Evolutionary conservation across 1,139 yeast species (phyloP), one percentile per base, ranked within the genome.

Genomic region (Blastobotrys persicus): DNA sequence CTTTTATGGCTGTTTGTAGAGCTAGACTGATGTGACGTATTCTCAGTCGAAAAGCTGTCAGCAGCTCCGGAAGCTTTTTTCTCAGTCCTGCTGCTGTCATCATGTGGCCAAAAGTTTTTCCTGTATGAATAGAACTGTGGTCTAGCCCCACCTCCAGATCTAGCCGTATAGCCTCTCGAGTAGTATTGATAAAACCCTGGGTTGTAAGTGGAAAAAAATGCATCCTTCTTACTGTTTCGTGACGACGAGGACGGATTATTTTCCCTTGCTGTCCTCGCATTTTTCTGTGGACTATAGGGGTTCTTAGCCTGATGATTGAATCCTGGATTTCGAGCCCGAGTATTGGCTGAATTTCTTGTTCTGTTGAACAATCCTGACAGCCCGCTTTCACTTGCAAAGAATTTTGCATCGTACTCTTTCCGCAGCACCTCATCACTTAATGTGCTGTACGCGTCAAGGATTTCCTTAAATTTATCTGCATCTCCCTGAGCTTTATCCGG

Each of bases 371-470:
- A 19, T 3, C 19, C 41, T 13, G 39, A 34, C 39, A 34, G 19
- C 19, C 39, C 39, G 17, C 39, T 16, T 12, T 5, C 13, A 34
- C 19, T 13, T 4, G 7, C 41, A 18, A 40, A 40, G 3, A 14
- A 12, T 18, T 31, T 40, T 20, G 34, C 3, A 13, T 88, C 95
- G 61, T 88, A 88, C 1, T 81, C 78, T 55, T 81, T 83, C 66
- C 94, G 78, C 67, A 86, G 87, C 47, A 79, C 81, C 13, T 77
- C 75, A 64, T 86, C 88, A 46, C 83, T 78, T 51, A 89, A 73
- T 43, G 87, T 84, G 61, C 88, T 95, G 61, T 86, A 86, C 2
- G 96, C 95, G 64, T 83, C 94, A 14, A 91, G 81, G 34, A 89
- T 84, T 58, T 85, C 87, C 68, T 88, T 88, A 72, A 89, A 89